These are phyloP conservation scores for Dendrocalamus sinicus DNA, from an alignment of 176 grass and related monocot species.

Conservation along the genomic window DNA sequence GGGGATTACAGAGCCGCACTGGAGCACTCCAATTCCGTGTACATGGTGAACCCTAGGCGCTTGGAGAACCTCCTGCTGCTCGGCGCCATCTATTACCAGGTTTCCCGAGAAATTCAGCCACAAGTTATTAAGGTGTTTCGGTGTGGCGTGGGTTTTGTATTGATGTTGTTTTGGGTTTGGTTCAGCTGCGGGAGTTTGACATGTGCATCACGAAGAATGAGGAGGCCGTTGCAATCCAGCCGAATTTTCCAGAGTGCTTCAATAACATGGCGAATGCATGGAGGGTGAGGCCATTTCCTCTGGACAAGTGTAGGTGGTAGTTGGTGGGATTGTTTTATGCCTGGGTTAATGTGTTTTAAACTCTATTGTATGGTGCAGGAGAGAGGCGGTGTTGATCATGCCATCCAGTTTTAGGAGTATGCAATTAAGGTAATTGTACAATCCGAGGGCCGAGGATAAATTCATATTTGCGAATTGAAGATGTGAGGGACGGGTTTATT, in stretches of 20 bases:
- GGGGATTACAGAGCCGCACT: slow-evolving; percentile 53
- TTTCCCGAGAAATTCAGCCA: slow-evolving; percentile 8
- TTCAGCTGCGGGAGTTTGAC: slow-evolving; percentile 65
- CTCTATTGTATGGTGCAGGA: slow-evolving; percentile 50
- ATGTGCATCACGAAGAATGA: slow-evolving; percentile 73
- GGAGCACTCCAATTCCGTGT: slow-evolving; percentile 48
- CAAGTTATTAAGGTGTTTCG: too few relatives aligned
- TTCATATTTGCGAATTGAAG: not conserved
- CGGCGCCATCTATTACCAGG: slow-evolving; percentile 56
- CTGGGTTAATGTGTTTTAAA: not conserved
- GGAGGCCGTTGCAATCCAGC: slow-evolving; percentile 70
- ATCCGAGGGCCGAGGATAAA: not conserved
- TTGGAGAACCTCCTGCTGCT: slow-evolving; percentile 59
- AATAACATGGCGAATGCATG: slow-evolving; percentile 87
- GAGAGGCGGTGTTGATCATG: slow-evolving; percentile 61
- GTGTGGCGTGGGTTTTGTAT: not conserved
- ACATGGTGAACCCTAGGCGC: slow-evolving; percentile 38
- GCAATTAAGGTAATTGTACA: slow-evolving; percentile 63
- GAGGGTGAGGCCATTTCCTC: slow-evolving; percentile 49
- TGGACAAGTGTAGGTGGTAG: not conserved
- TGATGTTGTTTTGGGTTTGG: not conserved
- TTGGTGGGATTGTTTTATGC: not conserved
- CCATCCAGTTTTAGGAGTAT: slow-evolving; percentile 62
- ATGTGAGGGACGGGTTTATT: not conserved
- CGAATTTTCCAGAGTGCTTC: slow-evolving; percentile 69